phyloP scores from a whole-genome alignment of 768 basidiomycete genomes.

The Tricholoma terreum region DNA sequence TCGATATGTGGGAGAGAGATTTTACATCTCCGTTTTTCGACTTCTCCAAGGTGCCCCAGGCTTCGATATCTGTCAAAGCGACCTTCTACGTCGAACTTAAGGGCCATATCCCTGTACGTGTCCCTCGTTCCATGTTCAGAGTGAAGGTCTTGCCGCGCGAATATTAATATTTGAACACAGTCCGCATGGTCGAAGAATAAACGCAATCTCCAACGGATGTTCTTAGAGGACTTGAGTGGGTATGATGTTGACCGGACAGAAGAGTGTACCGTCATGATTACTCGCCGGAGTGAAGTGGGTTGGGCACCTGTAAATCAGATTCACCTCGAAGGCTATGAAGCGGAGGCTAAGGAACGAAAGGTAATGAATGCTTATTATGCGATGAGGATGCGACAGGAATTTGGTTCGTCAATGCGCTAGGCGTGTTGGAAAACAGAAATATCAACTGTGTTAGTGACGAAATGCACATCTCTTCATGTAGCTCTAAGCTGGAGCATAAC shows the following conservation, averaged over 20 bases:
- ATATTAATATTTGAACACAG: background rate
- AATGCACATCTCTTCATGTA: too few relatives aligned
- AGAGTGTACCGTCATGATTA: background rate
- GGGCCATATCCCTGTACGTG: background rate
- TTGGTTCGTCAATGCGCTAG: too few relatives aligned
- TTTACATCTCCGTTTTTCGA: background rate
- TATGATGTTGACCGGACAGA: background rate
- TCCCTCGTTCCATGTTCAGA: background rate
- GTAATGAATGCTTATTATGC: background rate
- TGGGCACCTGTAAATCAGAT: background rate
- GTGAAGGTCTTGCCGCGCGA: background rate
- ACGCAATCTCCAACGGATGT: conserved; percentile 2
- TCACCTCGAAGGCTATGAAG: conserved; percentile 1
- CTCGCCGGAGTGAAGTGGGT: background rate
- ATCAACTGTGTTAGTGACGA: too few relatives aligned
- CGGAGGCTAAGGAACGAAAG: background rate
- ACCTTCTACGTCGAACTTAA: background rate
- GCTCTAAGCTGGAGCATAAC: too few relatives aligned
- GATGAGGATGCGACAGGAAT: background rate
- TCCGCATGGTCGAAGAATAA: background rate
- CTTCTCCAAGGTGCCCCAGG: conserved; percentile 2
- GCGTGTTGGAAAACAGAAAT: too few relatives aligned
- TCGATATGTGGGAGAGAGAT: background rate
- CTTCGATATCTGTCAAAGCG: background rate
- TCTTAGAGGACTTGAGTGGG: conserved; percentile 1